Conservation (phyloP, 2,329 filamentous ascomycete genomes). For the Cercospora berteroae region DNA sequence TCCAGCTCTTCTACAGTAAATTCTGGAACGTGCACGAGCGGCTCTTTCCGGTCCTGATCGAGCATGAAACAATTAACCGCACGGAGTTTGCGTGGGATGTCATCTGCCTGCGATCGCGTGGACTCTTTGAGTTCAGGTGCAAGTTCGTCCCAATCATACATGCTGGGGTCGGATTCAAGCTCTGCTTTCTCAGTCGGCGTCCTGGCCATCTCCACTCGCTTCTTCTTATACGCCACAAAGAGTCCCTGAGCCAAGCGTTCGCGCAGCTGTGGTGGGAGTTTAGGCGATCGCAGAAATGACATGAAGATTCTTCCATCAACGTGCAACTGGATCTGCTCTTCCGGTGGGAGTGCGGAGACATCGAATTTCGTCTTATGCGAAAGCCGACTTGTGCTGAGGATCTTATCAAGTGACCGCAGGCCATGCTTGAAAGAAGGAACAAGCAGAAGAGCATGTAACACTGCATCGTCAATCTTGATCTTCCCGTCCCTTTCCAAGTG, state of each 20-base stretch:
- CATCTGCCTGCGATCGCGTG: conserved; percentile 38
- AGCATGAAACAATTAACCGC: conserved; percentile 39
- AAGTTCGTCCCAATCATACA: conserved; percentile 39
- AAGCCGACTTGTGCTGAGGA: conserved; percentile 37
- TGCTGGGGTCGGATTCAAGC: conserved; percentile 34
- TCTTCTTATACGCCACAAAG: conserved; percentile 38
- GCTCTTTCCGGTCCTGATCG: conserved; percentile 31
- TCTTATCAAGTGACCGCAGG: conserved; percentile 36
- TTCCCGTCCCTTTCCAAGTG: conserved; percentile 32
- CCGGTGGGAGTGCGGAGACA: conserved; percentile 36
- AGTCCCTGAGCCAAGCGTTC: conserved; percentile 37
- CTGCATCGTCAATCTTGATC: conserved; percentile 38
- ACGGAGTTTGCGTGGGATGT: conserved; percentile 39
- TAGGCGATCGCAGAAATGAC: conserved; percentile 36
- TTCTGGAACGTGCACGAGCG: conserved; percentile 32
- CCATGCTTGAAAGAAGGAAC: conserved; percentile 39
- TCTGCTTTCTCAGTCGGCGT: conserved; percentile 30
- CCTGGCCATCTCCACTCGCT: conserved; percentile 32
- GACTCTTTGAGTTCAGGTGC: conserved; percentile 37
- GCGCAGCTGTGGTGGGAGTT: conserved; percentile 35
- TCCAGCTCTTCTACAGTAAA: conserved; percentile 35
- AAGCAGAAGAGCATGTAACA: conserved; percentile 37
- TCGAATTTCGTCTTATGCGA: conserved; percentile 37
- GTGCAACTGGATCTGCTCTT: conserved; percentile 39
- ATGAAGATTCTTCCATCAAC: conserved; percentile 39